Base-by-base conservation (phyloP, 352 stramenopile genomes). In the Pythium diclinum region DNA sequence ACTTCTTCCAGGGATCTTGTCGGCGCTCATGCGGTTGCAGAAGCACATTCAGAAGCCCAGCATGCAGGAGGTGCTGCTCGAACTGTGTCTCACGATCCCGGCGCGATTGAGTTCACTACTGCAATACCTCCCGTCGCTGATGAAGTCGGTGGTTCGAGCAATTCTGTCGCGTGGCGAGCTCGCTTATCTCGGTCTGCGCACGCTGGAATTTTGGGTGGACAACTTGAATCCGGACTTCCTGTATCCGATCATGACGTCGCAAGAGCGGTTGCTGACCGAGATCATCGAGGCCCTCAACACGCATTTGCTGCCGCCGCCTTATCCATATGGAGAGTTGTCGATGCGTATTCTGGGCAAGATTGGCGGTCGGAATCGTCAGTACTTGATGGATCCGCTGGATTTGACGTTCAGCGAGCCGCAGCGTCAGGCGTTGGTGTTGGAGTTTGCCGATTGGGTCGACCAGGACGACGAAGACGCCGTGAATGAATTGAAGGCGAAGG, bases 141-240 rank as follows among this genome's bases (percentile, higher is more conserved):
- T 99, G 75, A 89, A 96, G 62, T 91, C 98, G 4, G 96, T 99
- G 40, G 88, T 99, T 44, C 85, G 87, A 40, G 95, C 96, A 9
- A 94, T 99, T 11, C 63, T 98, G 61, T 98, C 92, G 14, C 87
- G 94, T 1, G 96, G 94, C 16, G 96, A 99, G 74, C 77, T 99
- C 3, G 88, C 97, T 13, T 98, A 98, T 61, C 78, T 99, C 38
- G 97, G 92, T 34, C 73, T 99, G 32, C 83, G 93, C 6, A 98
- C 94, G 23, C 80, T 99, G 2, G 97, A 99, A 77, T 99, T 99
- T 72, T 99, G 97, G 97, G 91, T 99, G 8, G 97, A 99, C 73
- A 99, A 99, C 72, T 74, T 99, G 16, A 98, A 98, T 73, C 91
- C 96, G 6, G 94, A 99, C 61, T 99, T 97, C 68, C 70, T 99